A percentile compares a stretch with the other conserved stretches of the same genome.
phyloP scores from a whole-genome alignment of 768 basidiomycete species.

The Mycena alexandri region DNA sequence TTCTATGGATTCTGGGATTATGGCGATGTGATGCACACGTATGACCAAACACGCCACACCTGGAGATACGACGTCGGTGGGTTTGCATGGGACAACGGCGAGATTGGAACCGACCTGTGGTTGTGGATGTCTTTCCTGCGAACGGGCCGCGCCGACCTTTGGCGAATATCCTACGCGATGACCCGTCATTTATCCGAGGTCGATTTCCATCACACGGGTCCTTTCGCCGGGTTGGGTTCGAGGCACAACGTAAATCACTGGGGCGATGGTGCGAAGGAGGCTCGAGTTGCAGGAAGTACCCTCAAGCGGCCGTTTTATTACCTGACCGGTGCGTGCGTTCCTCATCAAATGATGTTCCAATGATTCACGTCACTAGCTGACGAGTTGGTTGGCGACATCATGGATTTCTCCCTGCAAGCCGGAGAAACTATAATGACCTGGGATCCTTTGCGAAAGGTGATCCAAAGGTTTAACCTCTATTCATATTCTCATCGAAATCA shows the following conservation, averaged over 20 bases:
- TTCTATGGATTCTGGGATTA: conserved; percentile 57
- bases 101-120: conserved; percentile 52
- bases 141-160: conserved; percentile 53
- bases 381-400: conserved; percentile 53
- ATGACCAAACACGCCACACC: conserved; percentile 54
- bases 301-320: conserved; percentile 54
- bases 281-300: conserved; percentile 50
- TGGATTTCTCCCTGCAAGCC: conserved; percentile 53
- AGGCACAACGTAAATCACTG: conserved; percentile 55
- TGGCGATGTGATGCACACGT: conserved; percentile 56
- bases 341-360: not conserved
- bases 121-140: conserved; percentile 56
- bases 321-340: conserved; percentile 45
- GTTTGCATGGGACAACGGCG: conserved; percentile 37
- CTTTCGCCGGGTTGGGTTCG: conserved; percentile 48
- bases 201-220: conserved; percentile 53
- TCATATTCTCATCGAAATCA: not conserved
- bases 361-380: conserved; percentile 43
- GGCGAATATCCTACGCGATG: conserved; percentile 51
- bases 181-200: conserved; percentile 54
- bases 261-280: conserved; percentile 58
- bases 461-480: not conserved
- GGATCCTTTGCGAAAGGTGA: conserved; percentile 51
- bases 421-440: conserved; percentile 55
- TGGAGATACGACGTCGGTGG: conserved; percentile 56